phyloP scores from a whole-genome alignment of 2,329 filamentous ascomycete species.

The Chaetomium strumarium region DNA sequence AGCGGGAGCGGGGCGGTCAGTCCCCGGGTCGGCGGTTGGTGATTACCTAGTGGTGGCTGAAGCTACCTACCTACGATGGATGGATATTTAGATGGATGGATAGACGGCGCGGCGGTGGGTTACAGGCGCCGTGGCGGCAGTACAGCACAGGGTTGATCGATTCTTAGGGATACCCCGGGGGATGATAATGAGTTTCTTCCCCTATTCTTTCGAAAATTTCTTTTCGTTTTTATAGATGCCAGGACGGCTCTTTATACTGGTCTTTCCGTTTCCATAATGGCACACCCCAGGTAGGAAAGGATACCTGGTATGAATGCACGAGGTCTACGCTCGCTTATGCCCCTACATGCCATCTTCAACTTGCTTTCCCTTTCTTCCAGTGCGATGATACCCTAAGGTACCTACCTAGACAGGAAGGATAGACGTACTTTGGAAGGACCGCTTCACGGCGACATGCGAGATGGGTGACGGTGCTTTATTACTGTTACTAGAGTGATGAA shows the following conservation, averaged over 20 bases:
- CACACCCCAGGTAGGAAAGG: not conserved
- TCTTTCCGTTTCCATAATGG: not conserved
- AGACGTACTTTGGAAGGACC: not conserved
- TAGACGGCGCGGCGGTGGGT: not conserved
- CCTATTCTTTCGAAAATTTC: not conserved
- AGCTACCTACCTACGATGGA: not conserved
- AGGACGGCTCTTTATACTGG: not conserved
- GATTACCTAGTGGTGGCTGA: not conserved
- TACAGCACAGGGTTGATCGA: not conserved
- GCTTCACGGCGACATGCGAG: not conserved
- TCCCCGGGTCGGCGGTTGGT: not conserved
- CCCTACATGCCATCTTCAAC: not conserved
- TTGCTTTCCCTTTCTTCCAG: not conserved
- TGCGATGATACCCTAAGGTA: not conserved
- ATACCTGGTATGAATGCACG: slow-evolving; percentile 4
- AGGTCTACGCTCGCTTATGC: not conserved
- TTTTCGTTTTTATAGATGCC: not conserved
- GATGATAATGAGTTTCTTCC: not conserved
- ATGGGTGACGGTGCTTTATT: not conserved
- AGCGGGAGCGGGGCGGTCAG: slow-evolving; percentile 7
- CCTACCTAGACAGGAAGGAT: not conserved
- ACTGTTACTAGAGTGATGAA: not conserved
- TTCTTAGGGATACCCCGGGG: not conserved
- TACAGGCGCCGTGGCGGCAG: not conserved
- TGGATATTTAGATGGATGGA: not conserved